Percentiles rank a stretch among this genome's conserved stretches.
Conservation (phyloP, 2,329 filamentous ascomycete species). For the Alternaria consortialis region DNA sequence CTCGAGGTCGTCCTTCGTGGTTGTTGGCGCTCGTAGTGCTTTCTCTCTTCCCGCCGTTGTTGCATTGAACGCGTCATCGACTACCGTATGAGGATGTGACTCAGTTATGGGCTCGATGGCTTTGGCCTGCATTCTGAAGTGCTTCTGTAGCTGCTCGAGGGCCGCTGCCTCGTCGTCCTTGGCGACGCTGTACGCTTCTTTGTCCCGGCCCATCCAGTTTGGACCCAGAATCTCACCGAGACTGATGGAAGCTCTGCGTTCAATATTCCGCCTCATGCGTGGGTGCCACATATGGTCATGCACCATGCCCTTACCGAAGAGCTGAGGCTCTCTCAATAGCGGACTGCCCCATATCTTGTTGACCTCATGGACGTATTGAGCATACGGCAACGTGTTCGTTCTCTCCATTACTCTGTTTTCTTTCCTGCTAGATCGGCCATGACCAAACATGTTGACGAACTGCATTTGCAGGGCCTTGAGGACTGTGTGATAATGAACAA, state of each 20-base stretch:
- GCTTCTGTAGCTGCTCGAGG: not conserved
- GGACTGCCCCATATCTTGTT: slow-evolving; percentile 43
- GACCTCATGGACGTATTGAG: slow-evolving; percentile 34
- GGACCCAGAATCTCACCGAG: slow-evolving; percentile 16
- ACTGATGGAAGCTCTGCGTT: slow-evolving; percentile 12
- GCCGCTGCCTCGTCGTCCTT: slow-evolving; percentile 1
- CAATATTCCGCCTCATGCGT: slow-evolving; percentile 16
- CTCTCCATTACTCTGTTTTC: slow-evolving; percentile 40
- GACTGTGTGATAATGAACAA: slow-evolving; percentile 37
- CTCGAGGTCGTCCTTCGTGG: not conserved
- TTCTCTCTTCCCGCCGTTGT: not conserved
- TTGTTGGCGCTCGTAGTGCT: not conserved
- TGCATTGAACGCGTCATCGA: not conserved
- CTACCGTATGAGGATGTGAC: not conserved
- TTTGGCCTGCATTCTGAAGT: slow-evolving; percentile 4
- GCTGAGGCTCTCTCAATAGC: slow-evolving; percentile 36
- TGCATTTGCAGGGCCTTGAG: slow-evolving; percentile 38
- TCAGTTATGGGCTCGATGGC: not conserved
- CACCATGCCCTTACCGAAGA: slow-evolving; percentile 13
- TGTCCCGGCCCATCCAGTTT: slow-evolving; percentile 1
- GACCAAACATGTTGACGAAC: slow-evolving; percentile 44
- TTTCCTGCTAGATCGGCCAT: slow-evolving; percentile 26
- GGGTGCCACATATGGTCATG: slow-evolving; percentile 29
- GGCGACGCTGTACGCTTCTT: not conserved
- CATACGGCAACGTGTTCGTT: slow-evolving; percentile 31